phyloP scores from a whole-genome alignment of 371 early-diverging fungal genomes.

The Apophysomyces trapeziformis region DNA sequence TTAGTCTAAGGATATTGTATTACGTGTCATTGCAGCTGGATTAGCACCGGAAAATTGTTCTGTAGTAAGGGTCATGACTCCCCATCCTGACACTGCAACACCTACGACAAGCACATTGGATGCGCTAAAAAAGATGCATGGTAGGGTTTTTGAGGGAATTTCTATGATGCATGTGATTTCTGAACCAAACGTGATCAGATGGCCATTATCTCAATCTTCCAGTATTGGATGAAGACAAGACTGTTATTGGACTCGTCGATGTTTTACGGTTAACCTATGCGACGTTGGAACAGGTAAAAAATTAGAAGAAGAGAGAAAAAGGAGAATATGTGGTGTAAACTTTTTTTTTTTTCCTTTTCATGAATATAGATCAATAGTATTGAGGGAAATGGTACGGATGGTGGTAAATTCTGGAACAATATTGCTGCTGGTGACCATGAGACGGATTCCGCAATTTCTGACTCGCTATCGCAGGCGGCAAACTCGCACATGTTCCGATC shows the following conservation, averaged over 20 bases:
- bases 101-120: constrained; percentile 83
- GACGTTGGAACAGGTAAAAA: constrained; percentile 68
- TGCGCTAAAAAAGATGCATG: constrained; percentile 90
- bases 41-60: constrained; percentile 83
- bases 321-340: not conserved
- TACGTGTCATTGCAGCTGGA: constrained; percentile 90
- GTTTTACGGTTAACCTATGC: constrained; percentile 89
- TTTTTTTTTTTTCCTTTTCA: not conserved
- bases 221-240: constrained; percentile 78
- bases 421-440: constrained; percentile 53
- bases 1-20: constrained; percentile 79
- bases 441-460: constrained; percentile 42
- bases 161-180: not conserved
- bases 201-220: constrained; percentile 95
- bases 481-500: constrained; percentile 34
- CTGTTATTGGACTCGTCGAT: constrained; percentile 88
- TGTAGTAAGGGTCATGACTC: constrained; percentile 94
- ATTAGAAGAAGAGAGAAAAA: not conserved
- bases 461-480: constrained; percentile 31
- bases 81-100: constrained; percentile 88
- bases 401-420: constrained; percentile 49
- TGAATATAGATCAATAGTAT: constrained; percentile 35
- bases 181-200: constrained; percentile 44
- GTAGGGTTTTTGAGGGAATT: constrained; percentile 35
- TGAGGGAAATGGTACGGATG: constrained; percentile 50